Base-by-base conservation (phyloP, 495 filamentous ascomycete species). In the Talaromyces borbonicus region DNA sequence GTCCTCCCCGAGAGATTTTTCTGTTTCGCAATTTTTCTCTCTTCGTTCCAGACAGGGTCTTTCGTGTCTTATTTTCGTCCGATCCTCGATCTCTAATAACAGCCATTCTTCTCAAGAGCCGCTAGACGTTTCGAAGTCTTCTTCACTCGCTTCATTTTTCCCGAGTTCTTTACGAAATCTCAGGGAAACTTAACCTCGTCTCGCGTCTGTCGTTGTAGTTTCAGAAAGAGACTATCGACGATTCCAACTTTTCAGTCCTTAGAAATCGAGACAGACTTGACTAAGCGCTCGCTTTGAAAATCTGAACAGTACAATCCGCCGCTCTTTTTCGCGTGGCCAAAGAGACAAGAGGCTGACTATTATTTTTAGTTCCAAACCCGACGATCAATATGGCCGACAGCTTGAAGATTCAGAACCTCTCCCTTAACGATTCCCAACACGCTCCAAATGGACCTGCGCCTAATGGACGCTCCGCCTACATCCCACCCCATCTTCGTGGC, bases 401-500 rank as follows among this genome's bases (percentile, higher is more conserved):
- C 71, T 80, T 98, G 54, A 87, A 89, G 65, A 90, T 96, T 84
- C 80, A 77, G 64, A 81, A 83, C 62, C 73, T 95, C 58, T 83
- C 74, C 62, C 73, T 95, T 53, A 76, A 76, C 61, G 79, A 82
- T 52, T 83, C 72, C 42, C 80, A 84, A 61, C 78, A 87, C 61
- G 84, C 85, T 56, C 68, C 69, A 48, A 58, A 58, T 48, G 47
- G 47, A 42, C 58, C 46, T 27, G 19, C 49, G 39, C 29, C 56
- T 52, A 65, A 69, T 52, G 74, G 73, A 50, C 85, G 85, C 54
- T 80, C 78, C 54, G 77, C 92, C 38, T 98, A 98, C 72, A 95
- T 97, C 60, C 92, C 92, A 54, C 92, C 92, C 62, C 92, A 98
- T 62, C 80, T 95, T 65, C 85, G 92, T 59, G 70, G 69, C 32